phyloP scores from a whole-genome alignment of 106 monocot species.

The Dioscorea zingiberensis region DNA sequence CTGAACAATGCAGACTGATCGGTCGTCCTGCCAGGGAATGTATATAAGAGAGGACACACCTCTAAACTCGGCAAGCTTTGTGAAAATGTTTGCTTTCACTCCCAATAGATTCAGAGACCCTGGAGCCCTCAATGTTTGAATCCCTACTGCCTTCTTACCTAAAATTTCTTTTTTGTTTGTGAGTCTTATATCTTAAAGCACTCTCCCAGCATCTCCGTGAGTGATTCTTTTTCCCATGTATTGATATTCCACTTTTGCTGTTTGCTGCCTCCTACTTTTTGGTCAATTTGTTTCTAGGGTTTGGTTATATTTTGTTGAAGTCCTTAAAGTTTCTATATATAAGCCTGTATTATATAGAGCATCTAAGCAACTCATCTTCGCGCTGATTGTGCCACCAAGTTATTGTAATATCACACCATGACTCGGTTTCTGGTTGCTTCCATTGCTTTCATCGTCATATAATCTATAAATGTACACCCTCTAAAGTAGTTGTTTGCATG shows the following conservation, averaged over 20 bases:
- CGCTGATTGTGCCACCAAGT: too few relatives aligned
- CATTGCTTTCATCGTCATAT: too few relatives aligned
- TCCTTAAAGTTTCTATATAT: not conserved
- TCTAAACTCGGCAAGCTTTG: not conserved
- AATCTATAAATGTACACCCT: too few relatives aligned
- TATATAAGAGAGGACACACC: conserved; percentile 4
- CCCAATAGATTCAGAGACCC: not conserved
- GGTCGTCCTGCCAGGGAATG: conserved; percentile 42
- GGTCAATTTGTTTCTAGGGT: not conserved
- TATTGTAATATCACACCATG: not conserved
- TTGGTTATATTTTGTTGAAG: not conserved
- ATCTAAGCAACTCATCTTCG: not conserved
- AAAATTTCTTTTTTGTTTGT: too few relatives aligned
- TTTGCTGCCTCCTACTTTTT: not conserved
- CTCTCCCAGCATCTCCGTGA: not conserved
- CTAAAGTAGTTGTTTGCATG: too few relatives aligned
- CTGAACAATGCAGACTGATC: conserved; percentile 64
- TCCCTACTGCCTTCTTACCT: too few relatives aligned
- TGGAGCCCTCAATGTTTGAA: not conserved
- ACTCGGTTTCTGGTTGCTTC: too few relatives aligned
- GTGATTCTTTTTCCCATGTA: not conserved
- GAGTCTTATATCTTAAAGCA: too few relatives aligned
- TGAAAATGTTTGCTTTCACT: conserved; percentile 18
- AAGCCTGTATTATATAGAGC: not conserved
- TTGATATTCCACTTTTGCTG: conserved; percentile 4